Evolutionary conservation across 2,329 filamentous ascomycete genomes (phyloP).

Genomic region (Apiospora pterosperma): DNA sequence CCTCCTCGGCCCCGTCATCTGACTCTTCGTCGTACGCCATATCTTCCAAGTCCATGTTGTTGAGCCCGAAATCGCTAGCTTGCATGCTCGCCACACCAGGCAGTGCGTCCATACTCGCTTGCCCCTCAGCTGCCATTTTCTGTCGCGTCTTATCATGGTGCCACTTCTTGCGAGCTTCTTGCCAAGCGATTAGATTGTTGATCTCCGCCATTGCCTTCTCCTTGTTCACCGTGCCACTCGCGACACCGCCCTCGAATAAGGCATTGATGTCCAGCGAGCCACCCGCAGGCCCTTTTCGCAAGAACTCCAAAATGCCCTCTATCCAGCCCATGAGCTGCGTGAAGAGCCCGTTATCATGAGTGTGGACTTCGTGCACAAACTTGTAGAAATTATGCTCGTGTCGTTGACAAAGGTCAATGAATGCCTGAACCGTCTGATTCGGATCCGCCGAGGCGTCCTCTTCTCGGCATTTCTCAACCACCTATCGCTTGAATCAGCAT

Average conservation of each 20-base stretch:
- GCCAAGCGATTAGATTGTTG: conserved; percentile 84
- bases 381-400: conserved; percentile 99
- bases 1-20: conserved; percentile 64
- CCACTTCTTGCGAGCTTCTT: conserved; percentile 95
- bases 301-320: conserved; percentile 89
- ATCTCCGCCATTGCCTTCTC: conserved; percentile 75
- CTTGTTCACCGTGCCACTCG: conserved; percentile 65
- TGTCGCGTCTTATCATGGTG: conserved; percentile 96
- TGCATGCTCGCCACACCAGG: conserved; percentile 61
- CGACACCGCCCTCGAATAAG: conserved; percentile 76
- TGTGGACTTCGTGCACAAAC: conserved; percentile 96
- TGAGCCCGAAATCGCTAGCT: conserved; percentile 83
- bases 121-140: conserved; percentile 92
- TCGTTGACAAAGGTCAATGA: conserved; percentile 92
- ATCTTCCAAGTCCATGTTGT: conserved; percentile 82
- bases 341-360: conserved; percentile 94
- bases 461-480: conserved; percentile 62
- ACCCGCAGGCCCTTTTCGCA: conserved; percentile 80
- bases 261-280: conserved; percentile 94
- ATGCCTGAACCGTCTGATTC: conserved; percentile 96
- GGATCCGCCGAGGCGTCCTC: conserved; percentile 90
- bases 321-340: conserved; percentile 97
- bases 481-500: conserved; percentile 32
- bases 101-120: conserved; percentile 43
- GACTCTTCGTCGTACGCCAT: conserved; percentile 75